phyloP scores from a whole-genome alignment of 371 early-diverging fungal genomes.

The Globomyces sp. region DNA sequence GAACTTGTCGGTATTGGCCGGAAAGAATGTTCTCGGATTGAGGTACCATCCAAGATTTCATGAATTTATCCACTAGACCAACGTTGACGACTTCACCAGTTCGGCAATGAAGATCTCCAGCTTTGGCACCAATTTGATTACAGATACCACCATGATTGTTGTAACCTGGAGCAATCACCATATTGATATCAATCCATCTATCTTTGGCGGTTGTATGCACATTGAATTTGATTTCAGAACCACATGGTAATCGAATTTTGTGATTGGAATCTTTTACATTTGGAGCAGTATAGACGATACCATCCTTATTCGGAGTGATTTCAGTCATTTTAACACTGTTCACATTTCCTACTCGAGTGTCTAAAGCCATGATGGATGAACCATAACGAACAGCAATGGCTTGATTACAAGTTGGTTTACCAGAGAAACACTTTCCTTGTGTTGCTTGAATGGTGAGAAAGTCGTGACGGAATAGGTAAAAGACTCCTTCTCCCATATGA shows the following conservation, averaged over 20 bases:
- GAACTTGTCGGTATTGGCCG: constrained; percentile 3
- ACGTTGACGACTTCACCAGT: background rate
- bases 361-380: constrained; percentile 8
- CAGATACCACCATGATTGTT: constrained; percentile 16
- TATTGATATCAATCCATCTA: constrained; percentile 4
- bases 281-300: constrained; percentile 17
- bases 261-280: background rate
- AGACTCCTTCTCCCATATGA: constrained; percentile 7
- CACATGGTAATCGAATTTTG: constrained; percentile 3
- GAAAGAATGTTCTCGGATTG: constrained; percentile 2
- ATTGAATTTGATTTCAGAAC: constrained; percentile 6
- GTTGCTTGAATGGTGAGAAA: constrained; percentile 6
- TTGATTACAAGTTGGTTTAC: constrained; percentile 1
- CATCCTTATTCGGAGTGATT: constrained; percentile 15
- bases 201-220: background rate
- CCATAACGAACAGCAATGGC: constrained; percentile 21
- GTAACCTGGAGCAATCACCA: constrained; percentile 7
- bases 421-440: background rate
- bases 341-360: constrained; percentile 12
- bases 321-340: background rate
- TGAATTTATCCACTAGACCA: background rate
- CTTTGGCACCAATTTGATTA: background rate
- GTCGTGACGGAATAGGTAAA: constrained; percentile 13
- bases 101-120: background rate
- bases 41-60: constrained; percentile 2